Percentiles rank a stretch among this genome's conserved stretches.
phyloP scores from a whole-genome alignment of 2,329 filamentous ascomycete genomes.

The Sporothrix pallida region DNA sequence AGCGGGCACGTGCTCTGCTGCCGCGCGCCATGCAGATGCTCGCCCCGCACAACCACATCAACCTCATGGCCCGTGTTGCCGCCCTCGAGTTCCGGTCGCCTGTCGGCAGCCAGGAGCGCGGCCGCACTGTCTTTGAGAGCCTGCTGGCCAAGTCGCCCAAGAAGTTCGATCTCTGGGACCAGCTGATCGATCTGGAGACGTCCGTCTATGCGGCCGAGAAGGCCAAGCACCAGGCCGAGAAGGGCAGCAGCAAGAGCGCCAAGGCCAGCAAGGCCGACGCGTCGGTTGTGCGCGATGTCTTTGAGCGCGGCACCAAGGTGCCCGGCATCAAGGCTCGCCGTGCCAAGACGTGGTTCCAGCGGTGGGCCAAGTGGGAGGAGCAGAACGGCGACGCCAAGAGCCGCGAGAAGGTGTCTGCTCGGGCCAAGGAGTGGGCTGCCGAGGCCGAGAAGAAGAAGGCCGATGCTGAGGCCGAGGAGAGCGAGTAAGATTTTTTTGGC shows the following conservation, averaged over 20 bases:
- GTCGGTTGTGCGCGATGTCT: constrained; percentile 72
- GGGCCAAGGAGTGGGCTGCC: constrained; percentile 73
- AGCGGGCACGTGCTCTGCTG: constrained; percentile 78
- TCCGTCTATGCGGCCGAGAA: constrained; percentile 57
- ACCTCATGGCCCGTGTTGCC: constrained; percentile 84
- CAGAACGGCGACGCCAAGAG: constrained; percentile 71
- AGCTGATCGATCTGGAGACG: constrained; percentile 85
- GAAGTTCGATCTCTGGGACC: constrained; percentile 90
- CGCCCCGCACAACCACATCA: constrained; percentile 67
- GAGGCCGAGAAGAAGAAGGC: constrained; percentile 50
- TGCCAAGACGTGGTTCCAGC: constrained; percentile 86
- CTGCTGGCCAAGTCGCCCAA: constrained; percentile 85
- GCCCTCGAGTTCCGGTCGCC: constrained; percentile 87
- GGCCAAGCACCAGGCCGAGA: constrained; percentile 47
- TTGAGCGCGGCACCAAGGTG: constrained; percentile 75
- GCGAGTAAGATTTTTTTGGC: constrained; percentile 34
- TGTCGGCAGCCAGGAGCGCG: constrained; percentile 84
- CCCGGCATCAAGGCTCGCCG: constrained; percentile 79
- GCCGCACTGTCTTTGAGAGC: constrained; percentile 91
- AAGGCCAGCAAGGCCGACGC: constrained; percentile 53
- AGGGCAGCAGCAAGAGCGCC: constrained; percentile 48
- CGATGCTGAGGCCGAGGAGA: constrained; percentile 40
- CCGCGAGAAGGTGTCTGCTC: constrained; percentile 71
- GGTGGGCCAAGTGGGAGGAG: constrained; percentile 90
- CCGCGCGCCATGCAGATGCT: constrained; percentile 85